Percentiles rank a stretch among this genome's conserved stretches.
Evolutionary conservation across 2,329 filamentous ascomycete species (phyloP).

Genomic region (Sarocladium strictum): DNA sequence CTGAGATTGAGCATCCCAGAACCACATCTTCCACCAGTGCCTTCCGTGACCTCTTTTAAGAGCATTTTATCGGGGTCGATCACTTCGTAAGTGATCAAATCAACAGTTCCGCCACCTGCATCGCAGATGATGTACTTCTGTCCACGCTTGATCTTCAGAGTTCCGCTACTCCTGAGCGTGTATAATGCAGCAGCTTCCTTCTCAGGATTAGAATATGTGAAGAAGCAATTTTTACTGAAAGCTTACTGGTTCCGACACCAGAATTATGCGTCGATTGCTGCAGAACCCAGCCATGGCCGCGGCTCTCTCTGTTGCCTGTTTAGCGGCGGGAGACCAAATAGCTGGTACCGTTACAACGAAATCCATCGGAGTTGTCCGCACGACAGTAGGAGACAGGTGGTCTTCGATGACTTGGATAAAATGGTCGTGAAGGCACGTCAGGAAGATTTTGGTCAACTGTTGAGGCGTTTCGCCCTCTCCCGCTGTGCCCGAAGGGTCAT

Average conservation of each 20-base stretch:
- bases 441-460: constrained; percentile 34
- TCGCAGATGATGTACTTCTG: constrained; percentile 48
- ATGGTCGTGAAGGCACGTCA: constrained; percentile 41
- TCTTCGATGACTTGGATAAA: constrained; percentile 38
- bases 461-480: constrained; percentile 28
- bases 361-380: constrained; percentile 40
- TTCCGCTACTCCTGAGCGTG: constrained; percentile 37
- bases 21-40: constrained; percentile 43
- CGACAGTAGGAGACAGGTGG: constrained; percentile 33
- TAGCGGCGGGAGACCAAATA: constrained; percentile 51
- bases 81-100: constrained; percentile 48
- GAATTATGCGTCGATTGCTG: constrained; percentile 34
- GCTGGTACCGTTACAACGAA: constrained; percentile 53
- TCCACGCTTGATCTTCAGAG: constrained; percentile 33
- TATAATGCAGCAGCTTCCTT: constrained; percentile 46
- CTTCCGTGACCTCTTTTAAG: constrained; percentile 42
- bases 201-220: not conserved
- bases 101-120: constrained; percentile 48
- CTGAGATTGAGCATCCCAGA: constrained; percentile 43
- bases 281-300: constrained; percentile 33
- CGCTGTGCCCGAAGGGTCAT: constrained; percentile 21
- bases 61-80: constrained; percentile 33
- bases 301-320: constrained; percentile 39
- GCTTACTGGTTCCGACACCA: constrained; percentile 43
- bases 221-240: not conserved